phyloP scores from a whole-genome alignment of 2,329 filamentous ascomycete genomes.

The Aspergillus tubingensis region DNA sequence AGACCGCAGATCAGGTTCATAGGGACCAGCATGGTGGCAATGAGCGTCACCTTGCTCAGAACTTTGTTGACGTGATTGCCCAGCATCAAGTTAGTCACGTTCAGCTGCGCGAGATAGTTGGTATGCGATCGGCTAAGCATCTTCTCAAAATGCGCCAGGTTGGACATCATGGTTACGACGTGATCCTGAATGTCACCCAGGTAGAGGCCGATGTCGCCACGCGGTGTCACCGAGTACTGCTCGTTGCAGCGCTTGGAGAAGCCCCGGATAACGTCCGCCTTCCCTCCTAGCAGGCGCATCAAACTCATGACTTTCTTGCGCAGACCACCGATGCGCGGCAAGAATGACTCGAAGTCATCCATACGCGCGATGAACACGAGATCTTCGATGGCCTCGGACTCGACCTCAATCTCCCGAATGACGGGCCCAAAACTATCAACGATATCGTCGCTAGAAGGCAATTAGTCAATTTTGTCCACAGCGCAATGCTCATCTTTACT shows the following conservation, averaged over 20 bases:
- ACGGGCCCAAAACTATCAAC: constrained; percentile 93
- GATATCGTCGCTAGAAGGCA: constrained; percentile 74
- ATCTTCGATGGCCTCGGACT: constrained; percentile 92
- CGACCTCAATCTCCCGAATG: constrained; percentile 80
- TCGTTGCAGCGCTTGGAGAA: constrained; percentile 99
- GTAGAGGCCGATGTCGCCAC: constrained; percentile 95
- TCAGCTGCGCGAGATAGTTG: constrained; percentile 94
- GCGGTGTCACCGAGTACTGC: constrained; percentile 90
- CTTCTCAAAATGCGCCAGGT: constrained; percentile 93
- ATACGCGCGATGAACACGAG: constrained; percentile 89
- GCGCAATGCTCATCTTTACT: not conserved
- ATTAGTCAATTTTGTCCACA: not conserved
- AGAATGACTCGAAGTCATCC: constrained; percentile 83
- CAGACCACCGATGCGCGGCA: constrained; percentile 83
- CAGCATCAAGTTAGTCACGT: constrained; percentile 85
- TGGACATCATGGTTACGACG: constrained; percentile 99
- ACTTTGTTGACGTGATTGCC: constrained; percentile 86
- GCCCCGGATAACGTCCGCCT: constrained; percentile 96
- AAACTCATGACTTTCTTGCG: constrained; percentile 94
- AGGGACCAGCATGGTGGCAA: constrained; percentile 93
- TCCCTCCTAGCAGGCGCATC: constrained; percentile 89
- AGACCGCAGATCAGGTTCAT: constrained; percentile 81
- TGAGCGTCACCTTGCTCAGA: constrained; percentile 89
- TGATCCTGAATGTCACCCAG: constrained; percentile 98
- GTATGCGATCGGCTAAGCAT: constrained; percentile 91